Evolutionary conservation across 1,139 yeast species (phyloP), one percentile per base, ranked within the genome.

Genomic region (Taphrina communis): DNA sequence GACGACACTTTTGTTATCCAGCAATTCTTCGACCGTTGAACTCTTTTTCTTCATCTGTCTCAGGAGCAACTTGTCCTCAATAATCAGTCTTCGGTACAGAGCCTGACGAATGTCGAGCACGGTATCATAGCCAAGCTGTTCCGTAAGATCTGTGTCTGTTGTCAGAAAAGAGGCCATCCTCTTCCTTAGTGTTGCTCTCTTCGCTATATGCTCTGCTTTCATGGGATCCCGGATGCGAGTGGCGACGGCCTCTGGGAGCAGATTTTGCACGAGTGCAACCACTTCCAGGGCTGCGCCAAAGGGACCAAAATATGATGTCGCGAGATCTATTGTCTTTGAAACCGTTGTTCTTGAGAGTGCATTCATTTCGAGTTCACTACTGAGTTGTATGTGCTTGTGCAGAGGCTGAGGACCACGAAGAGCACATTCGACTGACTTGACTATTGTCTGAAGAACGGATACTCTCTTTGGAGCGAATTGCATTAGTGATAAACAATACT

Each of bases 181-280:
- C 42, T 35, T 53, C 12, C 57, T 11, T 6, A 35, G 21, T n/a
- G 57, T 53, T 6, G 41, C 42, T 35, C 57, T n/a, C 11, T 53
- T 53, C 42, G 57, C 57, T 38, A 53, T 14, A 11, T 53, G 25
- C 17, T 35, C 42, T n/a, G 57, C 57, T 11, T 53, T 38, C 41
- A 53, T 35, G 9, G 57, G 57, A 35, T 53, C 57, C 7, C 42
- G 41, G 11, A 53, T 53, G 7, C 57, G 57, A 53, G 21, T 53
- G 2, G 42, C 42, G 17, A 53, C 57, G 17, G 57, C 42, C 35
- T 53, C 57, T 12, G 57, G 42, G 2, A 38, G 39, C 12, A 53
- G 19, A 53, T 53, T 53, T 17, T 53, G 57, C 42, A 38, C 57
- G 8, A 53, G 11, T 8, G 25, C 36, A 5, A 38, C 57, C 25